Evolutionary conservation across 2,329 filamentous ascomycete species (phyloP), one percentile per base, ranked within the genome.

Genomic region (Sporothrix phasma): DNA sequence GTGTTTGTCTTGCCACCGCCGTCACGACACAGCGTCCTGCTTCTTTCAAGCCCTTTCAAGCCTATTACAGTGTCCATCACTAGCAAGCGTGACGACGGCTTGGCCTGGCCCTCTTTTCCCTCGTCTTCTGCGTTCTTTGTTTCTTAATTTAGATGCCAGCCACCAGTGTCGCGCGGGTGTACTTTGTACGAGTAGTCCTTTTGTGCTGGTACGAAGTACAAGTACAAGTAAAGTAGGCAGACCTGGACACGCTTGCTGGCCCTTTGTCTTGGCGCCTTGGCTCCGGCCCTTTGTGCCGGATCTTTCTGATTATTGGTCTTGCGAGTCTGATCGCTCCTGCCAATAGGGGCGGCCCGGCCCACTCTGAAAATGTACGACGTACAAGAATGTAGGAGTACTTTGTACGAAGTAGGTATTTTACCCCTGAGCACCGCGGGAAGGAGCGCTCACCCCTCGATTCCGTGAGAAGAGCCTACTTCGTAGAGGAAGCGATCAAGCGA

Each of bases 61-160:
- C 31, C 51, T 54, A 8, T 51, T 26, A 53, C 17, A 15, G 49
- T 13, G 51, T 31, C 37, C n/a, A 56, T 56, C 31, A 37, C 34
- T 39, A 29, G 5, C 1, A 19, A 13, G 22, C 22, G 15, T 15
- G 45, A 46, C n/a, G 43, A 7, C 43, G 10, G 7, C 19, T 47
- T 22, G 17, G 29, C n/a, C n/a, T 34, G 47, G 3, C 26, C 47
- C 13, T 31, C 47, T 10, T 17, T 51, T 29, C 26, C 51, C 51
- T 24, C 51, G 19, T 56, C 39, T 56, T 56, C 11, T 43, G 19
- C 24, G 37, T 43, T 43, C 54, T 43, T 62, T 62, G 46, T 51
- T 61, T 53, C 61, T 62, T 54, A 53, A 62, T 62, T 53, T 62
- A 62, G 61, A 62, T 45, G 17, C 45, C n/a, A n/a, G n/a, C n/a